Evolutionary conservation across 768 basidiomycete species (phyloP), one percentile per base, ranked within the genome.

Genomic region (Rhodotorula toruloides): DNA sequence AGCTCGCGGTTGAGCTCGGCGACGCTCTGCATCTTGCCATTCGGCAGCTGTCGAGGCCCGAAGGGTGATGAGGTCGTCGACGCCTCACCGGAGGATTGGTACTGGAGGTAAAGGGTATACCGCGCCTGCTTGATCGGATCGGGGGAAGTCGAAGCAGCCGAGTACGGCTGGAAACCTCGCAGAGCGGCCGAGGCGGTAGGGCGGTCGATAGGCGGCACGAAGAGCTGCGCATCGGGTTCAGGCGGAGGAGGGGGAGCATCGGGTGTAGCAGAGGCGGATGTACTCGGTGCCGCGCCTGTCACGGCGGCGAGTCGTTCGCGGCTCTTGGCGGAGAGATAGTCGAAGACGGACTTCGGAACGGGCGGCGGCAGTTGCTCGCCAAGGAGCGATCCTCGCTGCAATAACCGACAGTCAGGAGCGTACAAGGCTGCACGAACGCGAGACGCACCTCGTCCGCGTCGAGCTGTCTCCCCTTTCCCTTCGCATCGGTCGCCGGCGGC

Each of bases 311-410:
- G 82, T 11, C 93, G 86, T 65, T 96, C 92, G 61, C 85, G 84
- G 73, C 94, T 91, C 74, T 92, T 93, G 70, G 87, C 84, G 1
- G 96, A 94, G 76, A 98, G 85, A 76, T 86, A 98, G 50, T 98
- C 93, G 76, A 94, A 97, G 22, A 99, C 84, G 0, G 94, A 97
- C 17, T 85, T 85, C 3, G 88, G 84, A 21, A 82, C 83, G 6
- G 85, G 78, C 19, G 85, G 82, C 0, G 61, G 63, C 17, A 85
- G 85, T 16, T 84, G 84, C 78, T 98, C 96, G 59, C 93, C 93
- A 0, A 98, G 81, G 27, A 88, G 80, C 2, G 82, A 78, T 34
- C 91, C 94, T 56, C 96, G 84, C 92, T 97, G 68, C 25, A 11
- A 37, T 32, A 46, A 44, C 31, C 31, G 1, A 48, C 19, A 40